These are phyloP conservation scores for Biscogniauxia mediterranea DNA, from an alignment of 2,329 filamentous ascomycete genomes.

Conservation along the genomic window DNA sequence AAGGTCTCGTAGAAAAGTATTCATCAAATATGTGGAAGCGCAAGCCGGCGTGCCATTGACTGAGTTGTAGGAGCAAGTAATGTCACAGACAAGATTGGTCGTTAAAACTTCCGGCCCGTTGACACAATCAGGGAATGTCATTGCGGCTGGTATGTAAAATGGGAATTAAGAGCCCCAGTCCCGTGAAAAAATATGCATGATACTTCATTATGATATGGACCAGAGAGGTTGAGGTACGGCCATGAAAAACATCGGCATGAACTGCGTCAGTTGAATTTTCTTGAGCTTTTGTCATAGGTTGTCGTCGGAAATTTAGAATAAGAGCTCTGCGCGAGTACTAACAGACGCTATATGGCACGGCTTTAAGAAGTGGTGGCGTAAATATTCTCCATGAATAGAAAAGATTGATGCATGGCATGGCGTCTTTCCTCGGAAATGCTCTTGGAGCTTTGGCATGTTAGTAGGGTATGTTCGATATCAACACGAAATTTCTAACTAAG, in stretches of 20 bases:
- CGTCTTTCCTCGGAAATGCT: background rate
- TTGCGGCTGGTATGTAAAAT: slow-evolving; percentile 12
- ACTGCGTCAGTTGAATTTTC: too few species aligned
- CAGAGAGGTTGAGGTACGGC: too few species aligned
- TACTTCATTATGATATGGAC: slow-evolving; percentile 7
- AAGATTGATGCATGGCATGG: background rate
- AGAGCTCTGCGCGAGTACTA: too few species aligned
- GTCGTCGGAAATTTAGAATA: too few species aligned
- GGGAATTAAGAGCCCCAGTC: slow-evolving; percentile 15
- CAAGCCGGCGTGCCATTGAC: slow-evolving; percentile 67
- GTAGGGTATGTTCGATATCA: too few species aligned
- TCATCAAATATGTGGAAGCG: slow-evolving; percentile 59
- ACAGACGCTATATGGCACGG: too few species aligned
- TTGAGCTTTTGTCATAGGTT: too few species aligned
- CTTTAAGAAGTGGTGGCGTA: too few species aligned
- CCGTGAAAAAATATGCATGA: background rate
- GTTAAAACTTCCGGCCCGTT: slow-evolving; percentile 30
- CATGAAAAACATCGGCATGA: too few species aligned
- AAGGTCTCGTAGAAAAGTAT: slow-evolving; percentile 61
- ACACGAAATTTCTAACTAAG: too few species aligned
- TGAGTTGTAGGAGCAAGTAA: slow-evolving; percentile 56
- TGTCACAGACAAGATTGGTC: slow-evolving; percentile 34
- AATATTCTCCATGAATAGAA: too few species aligned
- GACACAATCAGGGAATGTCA: slow-evolving; percentile 34
- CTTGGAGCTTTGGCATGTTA: background rate